Evolutionary conservation across 208 protist species (phyloP).

Genomic region (Acanthamoeba sp.): DNA sequence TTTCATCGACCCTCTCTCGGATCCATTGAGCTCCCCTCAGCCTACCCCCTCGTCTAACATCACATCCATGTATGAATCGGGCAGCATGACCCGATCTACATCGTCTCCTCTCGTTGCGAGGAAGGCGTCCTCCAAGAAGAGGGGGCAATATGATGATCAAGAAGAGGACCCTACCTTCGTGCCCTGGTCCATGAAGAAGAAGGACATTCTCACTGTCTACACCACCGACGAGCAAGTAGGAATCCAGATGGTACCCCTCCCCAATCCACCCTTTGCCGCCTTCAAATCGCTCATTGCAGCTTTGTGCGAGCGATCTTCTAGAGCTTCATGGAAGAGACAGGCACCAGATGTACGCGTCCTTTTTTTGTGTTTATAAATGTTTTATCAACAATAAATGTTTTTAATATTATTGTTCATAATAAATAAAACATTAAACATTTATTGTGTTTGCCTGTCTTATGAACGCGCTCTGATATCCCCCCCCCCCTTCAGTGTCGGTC

Average conservation of each 20-base stretch:
- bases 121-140: neutral
- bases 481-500: conserved; percentile 69
- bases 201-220: conserved; percentile 81
- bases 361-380: neutral
- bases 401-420: conserved; percentile 1
- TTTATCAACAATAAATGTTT: neutral
- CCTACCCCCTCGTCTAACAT: neutral
- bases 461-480: neutral
- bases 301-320: neutral
- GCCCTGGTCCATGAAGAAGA: conserved; percentile 82
- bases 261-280: neutral
- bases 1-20: conserved; percentile 13
- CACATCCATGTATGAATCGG: neutral
- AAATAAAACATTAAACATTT: neutral
- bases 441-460: neutral
- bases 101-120: neutral
- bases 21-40: neutral
- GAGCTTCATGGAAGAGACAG: neutral
- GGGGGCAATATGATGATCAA: neutral
- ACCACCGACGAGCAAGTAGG: conserved; percentile 73
- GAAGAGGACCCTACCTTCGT: conserved; percentile 73
- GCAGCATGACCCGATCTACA: neutral
- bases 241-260: conserved; percentile 76
- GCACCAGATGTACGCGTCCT: neutral
- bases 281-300: neutral